Conservation (phyloP, 1,284 basidiomycete genomes). For the Taiwanofungus camphoratus region DNA sequence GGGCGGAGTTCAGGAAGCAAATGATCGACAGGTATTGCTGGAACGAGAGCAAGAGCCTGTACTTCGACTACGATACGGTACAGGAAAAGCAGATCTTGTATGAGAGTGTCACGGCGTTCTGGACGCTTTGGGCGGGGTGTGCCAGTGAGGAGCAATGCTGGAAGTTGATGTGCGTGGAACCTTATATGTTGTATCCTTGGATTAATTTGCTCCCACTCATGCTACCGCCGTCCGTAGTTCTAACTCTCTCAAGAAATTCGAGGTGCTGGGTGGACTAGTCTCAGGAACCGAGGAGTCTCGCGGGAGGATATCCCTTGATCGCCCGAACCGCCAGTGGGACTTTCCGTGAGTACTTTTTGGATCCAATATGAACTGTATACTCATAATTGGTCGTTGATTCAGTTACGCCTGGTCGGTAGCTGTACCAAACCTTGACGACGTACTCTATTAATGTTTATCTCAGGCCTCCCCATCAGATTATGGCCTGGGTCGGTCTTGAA, state of each 20-base stretch:
- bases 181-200: constrained; percentile 6
- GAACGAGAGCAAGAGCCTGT: constrained; percentile 94
- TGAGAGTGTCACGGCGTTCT: constrained; percentile 93
- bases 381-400: constrained; percentile 12
- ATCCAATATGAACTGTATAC: constrained; percentile 12
- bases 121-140: constrained; percentile 97
- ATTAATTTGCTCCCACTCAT: constrained; percentile 10
- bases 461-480: constrained; percentile 96
- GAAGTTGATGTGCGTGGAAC: constrained; percentile 74
- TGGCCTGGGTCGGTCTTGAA: constrained; percentile 95
- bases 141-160: constrained; percentile 92
- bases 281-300: constrained; percentile 96
- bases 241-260: constrained; percentile 89
- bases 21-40: constrained; percentile 93
- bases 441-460: constrained; percentile 20
- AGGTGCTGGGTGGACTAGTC: constrained; percentile 93
- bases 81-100: constrained; percentile 89
- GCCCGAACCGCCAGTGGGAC: constrained; percentile 99
- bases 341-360: constrained; percentile 60
- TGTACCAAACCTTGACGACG: constrained; percentile 8
- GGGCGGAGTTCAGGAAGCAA: constrained; percentile 76
- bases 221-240: constrained; percentile 44
- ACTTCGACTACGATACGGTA: constrained; percentile 95
- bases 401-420: constrained; percentile 58
- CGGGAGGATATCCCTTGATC: constrained; percentile 89